A percentile compares a stretch with the other conserved stretches of the same genome.
Conservation (phyloP, 2,329 filamentous ascomycete species). For the Harringtonia lauricola region DNA sequence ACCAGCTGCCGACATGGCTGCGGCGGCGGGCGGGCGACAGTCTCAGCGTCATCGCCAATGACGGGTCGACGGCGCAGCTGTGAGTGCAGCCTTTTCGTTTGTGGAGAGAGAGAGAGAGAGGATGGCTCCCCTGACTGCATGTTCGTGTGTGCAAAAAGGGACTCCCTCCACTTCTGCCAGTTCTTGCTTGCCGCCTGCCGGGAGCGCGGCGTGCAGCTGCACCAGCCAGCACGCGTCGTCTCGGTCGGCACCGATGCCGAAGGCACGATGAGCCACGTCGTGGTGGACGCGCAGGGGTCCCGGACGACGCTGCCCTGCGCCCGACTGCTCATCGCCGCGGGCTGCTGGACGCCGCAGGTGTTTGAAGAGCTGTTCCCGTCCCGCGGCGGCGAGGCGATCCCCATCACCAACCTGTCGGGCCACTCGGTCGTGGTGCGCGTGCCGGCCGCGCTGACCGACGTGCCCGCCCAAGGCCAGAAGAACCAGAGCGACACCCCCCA, state of each 20-base stretch:
- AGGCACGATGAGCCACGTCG: slow-evolving; percentile 39
- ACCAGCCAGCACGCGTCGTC: slow-evolving; percentile 50
- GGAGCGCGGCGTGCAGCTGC: slow-evolving; percentile 51
- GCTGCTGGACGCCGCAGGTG: slow-evolving; percentile 60
- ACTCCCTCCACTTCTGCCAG: slow-evolving; percentile 54
- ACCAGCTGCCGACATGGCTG: slow-evolving; percentile 43
- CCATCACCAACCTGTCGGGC: slow-evolving; percentile 53
- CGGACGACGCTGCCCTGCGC: slow-evolving; percentile 49
- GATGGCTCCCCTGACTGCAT: too few species aligned
- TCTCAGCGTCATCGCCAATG: slow-evolving; percentile 50
- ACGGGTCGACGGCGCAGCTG: slow-evolving; percentile 54
- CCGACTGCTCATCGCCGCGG: slow-evolving; percentile 55
- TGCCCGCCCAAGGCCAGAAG: too few species aligned
- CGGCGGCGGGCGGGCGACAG: slow-evolving; percentile 39
- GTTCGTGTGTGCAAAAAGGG: too few species aligned
- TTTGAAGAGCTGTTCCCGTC: slow-evolving; percentile 52
- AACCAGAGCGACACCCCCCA: too few species aligned
- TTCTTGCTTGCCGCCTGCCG: slow-evolving; percentile 50
- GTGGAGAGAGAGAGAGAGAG: too few species aligned
- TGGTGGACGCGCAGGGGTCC: slow-evolving; percentile 29
- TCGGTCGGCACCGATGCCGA: slow-evolving; percentile 38
- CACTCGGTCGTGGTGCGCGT: slow-evolving; percentile 60
- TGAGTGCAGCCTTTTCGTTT: slow-evolving; percentile 24
- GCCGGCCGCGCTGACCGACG: slow-evolving; percentile 34
- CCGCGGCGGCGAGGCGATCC: slow-evolving; percentile 37